Evolutionary conservation across 805 yeast genomes (phyloP).

Genomic region (Wickerhamomyces bisporus): DNA sequence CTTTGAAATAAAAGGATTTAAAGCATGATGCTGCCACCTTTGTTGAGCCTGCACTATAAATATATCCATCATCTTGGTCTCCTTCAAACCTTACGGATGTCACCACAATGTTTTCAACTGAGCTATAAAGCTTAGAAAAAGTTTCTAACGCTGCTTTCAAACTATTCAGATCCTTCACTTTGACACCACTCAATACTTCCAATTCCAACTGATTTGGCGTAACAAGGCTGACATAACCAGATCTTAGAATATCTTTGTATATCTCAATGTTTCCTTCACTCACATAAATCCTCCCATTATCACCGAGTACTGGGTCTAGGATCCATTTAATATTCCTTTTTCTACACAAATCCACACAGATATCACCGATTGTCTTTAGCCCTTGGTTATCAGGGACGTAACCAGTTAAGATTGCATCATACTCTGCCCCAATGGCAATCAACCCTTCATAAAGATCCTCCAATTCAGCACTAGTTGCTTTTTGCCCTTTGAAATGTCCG

Average conservation of each 20-base stretch:
- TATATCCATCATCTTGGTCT: constrained; percentile 17
- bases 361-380: constrained; percentile 42
- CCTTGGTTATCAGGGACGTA: constrained; percentile 58
- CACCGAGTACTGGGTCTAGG: constrained; percentile 91
- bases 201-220: constrained; percentile 78
- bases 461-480: constrained; percentile 37
- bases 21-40: constrained; percentile 1
- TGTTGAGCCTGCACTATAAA: constrained; percentile 37
- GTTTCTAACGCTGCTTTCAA: constrained; percentile 33
- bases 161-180: constrained; percentile 33
- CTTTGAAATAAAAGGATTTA: constrained; percentile 29
- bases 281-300: constrained; percentile 79
- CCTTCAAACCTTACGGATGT: constrained; percentile 44
- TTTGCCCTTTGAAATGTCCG: constrained; percentile 47
- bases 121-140: constrained; percentile 40
- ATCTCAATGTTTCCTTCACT: constrained; percentile 47
- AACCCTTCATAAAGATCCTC: constrained; percentile 35
- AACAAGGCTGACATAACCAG: constrained; percentile 42
- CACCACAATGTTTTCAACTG: constrained; percentile 48
- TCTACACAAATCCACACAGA: constrained; percentile 31
- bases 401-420: constrained; percentile 60
- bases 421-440: constrained; percentile 27
- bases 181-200: constrained; percentile 49
- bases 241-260: constrained; percentile 42
- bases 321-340: constrained; percentile 45